Base-by-base conservation (phyloP, 495 filamentous ascomycete genomes). In the Neurospora africana region DNA sequence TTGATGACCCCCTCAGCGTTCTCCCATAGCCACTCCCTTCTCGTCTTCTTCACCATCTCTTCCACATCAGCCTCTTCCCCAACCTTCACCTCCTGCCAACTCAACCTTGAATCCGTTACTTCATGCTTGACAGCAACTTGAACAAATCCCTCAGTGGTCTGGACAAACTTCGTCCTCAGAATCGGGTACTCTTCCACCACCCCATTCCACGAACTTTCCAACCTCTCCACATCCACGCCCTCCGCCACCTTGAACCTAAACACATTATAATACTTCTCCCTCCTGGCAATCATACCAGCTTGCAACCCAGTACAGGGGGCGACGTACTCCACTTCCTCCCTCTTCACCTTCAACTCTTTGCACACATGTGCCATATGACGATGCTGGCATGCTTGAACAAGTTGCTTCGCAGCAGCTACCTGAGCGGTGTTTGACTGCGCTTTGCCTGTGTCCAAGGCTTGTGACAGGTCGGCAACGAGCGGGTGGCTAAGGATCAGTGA, bases 301-400 rank as follows among this genome's bases (percentile, higher is more conserved):
- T 97, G 93, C 2, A 95, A 81, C 0, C 92, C 85, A 0, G 93
- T 93, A 74, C 92, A 94, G 11, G 91, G 93, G 2, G 87, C 85
- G 70, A 96, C 88, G 38, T 84, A 84, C 75, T 93, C 88, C 11
- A 96, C 84, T n/a, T 88, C 81, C 23, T 81, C 73, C 6, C 76
- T 73, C 3, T 74, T 43, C 8, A 88, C 69, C 2, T 78, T 78
- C 0, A 93, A 80, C 4, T 79, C 80, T 33, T 82, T 80, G 33
- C 85, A 84, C 23, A 87, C 80, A 8, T 70, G 47, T 1, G 72
- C 23, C 15, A 70, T 30, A 33, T 78, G 72, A 7, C 72, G 75
- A 43, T 81, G 81, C n/a, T 69, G 70, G 33, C 75, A 82, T 2
- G 79, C 81, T 39, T 76, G 74, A 3, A 83, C 71, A 0, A 73